Evolutionary conservation across 2,329 filamentous ascomycete species (phyloP).

Genomic region (Mycosphaerella sp.): DNA sequence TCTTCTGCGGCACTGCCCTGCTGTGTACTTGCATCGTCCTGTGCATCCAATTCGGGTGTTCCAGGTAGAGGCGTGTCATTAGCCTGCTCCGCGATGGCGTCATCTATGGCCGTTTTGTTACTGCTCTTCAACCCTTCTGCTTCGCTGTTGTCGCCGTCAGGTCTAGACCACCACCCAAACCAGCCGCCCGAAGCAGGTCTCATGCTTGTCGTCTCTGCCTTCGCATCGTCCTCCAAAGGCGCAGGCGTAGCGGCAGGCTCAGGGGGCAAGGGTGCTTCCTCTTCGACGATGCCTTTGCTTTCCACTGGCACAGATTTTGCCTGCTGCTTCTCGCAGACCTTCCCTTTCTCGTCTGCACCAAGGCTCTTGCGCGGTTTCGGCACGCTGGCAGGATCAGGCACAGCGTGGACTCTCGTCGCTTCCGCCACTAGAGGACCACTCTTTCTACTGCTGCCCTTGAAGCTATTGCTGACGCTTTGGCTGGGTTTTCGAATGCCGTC

Average conservation of each 20-base stretch:
- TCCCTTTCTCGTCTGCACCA: constrained; percentile 21
- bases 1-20: constrained; percentile 6
- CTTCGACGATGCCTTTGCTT: constrained; percentile 19
- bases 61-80: constrained; percentile 39
- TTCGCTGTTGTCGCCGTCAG: constrained; percentile 40
- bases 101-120: constrained; percentile 25
- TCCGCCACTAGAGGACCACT: constrained; percentile 40
- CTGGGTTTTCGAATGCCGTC: constrained; percentile 27
- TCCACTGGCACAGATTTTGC: constrained; percentile 11
- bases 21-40: constrained; percentile 8
- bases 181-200: constrained; percentile 32
- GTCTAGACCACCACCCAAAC: constrained; percentile 48
- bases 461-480: constrained; percentile 35
- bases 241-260: constrained; percentile 36
- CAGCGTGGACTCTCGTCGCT: constrained; percentile 43
- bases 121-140: constrained; percentile 32
- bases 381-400: constrained; percentile 28
- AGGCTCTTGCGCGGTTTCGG: constrained; percentile 23
- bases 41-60: constrained; percentile 19
- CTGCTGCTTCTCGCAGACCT: constrained; percentile 13
- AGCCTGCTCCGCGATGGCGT: constrained; percentile 33
- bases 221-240: constrained; percentile 20
- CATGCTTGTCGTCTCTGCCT: constrained; percentile 22
- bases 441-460: constrained; percentile 41
- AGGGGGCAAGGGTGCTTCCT: constrained; percentile 41